Evolutionary conservation across 129 eudicot genomes (phyloP).

Genomic region (Chrysanthemum seticuspe): DNA sequence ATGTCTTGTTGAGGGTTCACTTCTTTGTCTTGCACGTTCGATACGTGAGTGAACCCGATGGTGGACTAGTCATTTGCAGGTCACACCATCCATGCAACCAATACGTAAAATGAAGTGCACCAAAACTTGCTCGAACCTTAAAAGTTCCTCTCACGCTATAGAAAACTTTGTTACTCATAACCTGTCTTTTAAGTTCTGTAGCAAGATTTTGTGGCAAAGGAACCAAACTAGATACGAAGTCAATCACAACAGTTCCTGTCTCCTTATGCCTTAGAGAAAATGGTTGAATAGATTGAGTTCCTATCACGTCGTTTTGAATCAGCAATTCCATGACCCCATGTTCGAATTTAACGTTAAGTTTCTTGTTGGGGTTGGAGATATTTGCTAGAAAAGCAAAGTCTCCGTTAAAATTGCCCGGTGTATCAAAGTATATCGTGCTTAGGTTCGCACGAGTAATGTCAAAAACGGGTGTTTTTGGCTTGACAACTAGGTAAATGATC

Average conservation of each 20-base stretch:
- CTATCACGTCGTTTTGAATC: constrained; percentile 46
- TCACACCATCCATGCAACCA: constrained; percentile 70
- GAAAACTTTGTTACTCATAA: constrained; percentile 53
- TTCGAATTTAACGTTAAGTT: constrained; percentile 61
- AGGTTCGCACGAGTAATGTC: constrained; percentile 71
- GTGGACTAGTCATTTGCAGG: constrained; percentile 85
- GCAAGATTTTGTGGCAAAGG: constrained; percentile 66
- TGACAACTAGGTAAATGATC: constrained; percentile 51
- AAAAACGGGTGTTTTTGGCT: constrained; percentile 62
- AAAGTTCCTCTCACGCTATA: constrained; percentile 63
- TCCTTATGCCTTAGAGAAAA: constrained; percentile 58
- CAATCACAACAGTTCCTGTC: constrained; percentile 44
- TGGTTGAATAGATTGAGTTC: constrained; percentile 56
- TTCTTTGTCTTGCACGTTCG: constrained; percentile 70
- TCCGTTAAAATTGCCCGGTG: constrained; percentile 56
- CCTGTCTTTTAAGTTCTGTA: constrained; percentile 64
- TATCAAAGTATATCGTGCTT: constrained; percentile 61
- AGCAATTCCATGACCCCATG: constrained; percentile 46
- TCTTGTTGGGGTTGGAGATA: constrained; percentile 82
- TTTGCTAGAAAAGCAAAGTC: constrained; percentile 69
- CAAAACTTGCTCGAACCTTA: constrained; percentile 58
- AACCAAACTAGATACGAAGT: constrained; percentile 72
- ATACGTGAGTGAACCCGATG: constrained; percentile 60
- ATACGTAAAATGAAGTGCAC: constrained; percentile 60
- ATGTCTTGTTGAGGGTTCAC: constrained; percentile 22